These are phyloP conservation scores for Stagonosporopsis tanaceti DNA, from an alignment of 2,329 filamentous ascomycete genomes.

Conservation along the genomic window DNA sequence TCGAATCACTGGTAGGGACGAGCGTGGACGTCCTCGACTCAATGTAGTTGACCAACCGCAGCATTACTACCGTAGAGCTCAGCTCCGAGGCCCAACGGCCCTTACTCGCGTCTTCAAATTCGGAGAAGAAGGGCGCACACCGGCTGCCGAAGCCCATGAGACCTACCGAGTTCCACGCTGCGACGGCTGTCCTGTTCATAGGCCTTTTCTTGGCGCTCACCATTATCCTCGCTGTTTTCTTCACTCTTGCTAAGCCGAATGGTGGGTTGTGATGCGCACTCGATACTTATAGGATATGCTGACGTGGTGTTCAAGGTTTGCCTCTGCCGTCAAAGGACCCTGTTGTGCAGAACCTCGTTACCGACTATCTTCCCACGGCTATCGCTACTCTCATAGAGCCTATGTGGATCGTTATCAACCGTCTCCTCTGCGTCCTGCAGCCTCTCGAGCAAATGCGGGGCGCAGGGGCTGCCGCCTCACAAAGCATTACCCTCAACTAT, in stretches of 20 bases:
- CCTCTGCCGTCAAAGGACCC: slow-evolving; percentile 45
- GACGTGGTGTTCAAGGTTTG: slow-evolving; percentile 40
- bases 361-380: slow-evolving; percentile 21
- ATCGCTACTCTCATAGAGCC: slow-evolving; percentile 64
- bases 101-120: too few species aligned
- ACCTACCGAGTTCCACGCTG: not conserved
- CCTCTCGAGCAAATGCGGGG: slow-evolving; percentile 61
- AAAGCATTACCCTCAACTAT: slow-evolving; percentile 58
- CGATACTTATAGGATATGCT: not conserved
- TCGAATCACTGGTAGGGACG: too few species aligned
- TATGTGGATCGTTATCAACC: slow-evolving; percentile 63
- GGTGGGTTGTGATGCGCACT: too few species aligned
- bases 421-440: slow-evolving; percentile 62
- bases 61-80: too few species aligned
- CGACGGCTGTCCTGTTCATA: not conserved
- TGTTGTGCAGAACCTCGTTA: slow-evolving; percentile 50
- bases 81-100: too few species aligned
- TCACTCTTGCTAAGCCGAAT: not conserved
- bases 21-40: too few species aligned
- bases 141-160: not conserved
- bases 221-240: not conserved
- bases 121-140: not conserved
- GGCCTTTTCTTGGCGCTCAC: not conserved
- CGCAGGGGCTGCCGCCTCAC: slow-evolving; percentile 46
- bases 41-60: too few species aligned